Base-by-base conservation (phyloP, 2,329 filamentous ascomycete species). In the Pyrenochaeta sp. region DNA sequence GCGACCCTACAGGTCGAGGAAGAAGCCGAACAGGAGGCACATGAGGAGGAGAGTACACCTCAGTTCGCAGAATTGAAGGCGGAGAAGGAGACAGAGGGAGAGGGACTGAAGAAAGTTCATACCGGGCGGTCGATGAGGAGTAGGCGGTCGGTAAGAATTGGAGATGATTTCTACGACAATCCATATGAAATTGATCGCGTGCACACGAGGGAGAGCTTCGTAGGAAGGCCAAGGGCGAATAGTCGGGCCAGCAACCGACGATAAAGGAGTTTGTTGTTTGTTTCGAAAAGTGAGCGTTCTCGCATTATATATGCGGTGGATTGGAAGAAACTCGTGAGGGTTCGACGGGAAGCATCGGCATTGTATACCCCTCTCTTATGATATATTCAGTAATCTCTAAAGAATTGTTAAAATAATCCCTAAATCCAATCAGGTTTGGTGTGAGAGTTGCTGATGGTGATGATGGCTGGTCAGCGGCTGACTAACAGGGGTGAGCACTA, bases 101-200 rank as follows among this genome's bases (percentile, higher is more conserved):
- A 58, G 30, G 69, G 54, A 13, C 58, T 75, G 24, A 68, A 71
- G 63, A 75, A 69, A 59, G 63, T 72, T 4, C 58, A 64, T 27
- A 76, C 73, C 12, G 72, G 68, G 6, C 65, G 72, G 24, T 75
- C 69, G 24, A 69, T 54, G 6, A 66, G 64, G 56, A 71, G 62
- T 47, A 67, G 51, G 50, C 65, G 62, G 54, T 69, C 69, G 2
- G 58, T 67, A 25, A 67, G 71, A 45, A 66, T 58, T 27, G 68
- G 60, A 8, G 58, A 67, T 9, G 68, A 76, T 24, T 77, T 66
- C 50, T 78, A 81, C 45, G 76, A 79, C n/a, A 82, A 78, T 60
- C 82, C 82, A 5, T 84, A 79, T 61, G 80, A 82, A 52, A 78
- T 84, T 40, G 81, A 84, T 59, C 77, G 80, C 1, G 77, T 83